phyloP scores from a whole-genome alignment of 331 rosid genomes.

The Acacia concinna region DNA sequence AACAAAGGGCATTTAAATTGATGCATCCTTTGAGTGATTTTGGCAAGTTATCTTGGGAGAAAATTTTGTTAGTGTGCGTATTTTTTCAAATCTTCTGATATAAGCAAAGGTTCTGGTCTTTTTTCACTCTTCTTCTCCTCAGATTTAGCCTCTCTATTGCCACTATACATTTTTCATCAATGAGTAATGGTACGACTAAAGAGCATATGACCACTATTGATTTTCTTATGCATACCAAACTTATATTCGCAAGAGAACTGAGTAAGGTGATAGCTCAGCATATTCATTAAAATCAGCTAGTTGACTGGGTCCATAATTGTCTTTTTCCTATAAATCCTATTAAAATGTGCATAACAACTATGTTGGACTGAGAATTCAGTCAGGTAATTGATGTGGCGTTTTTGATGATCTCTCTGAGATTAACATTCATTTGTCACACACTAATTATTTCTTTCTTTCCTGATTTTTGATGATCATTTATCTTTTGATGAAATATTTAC shows the following conservation, averaged over 20 bases:
- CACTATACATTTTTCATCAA: not conserved
- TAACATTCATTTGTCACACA: constrained; percentile 3
- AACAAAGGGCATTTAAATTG: not conserved
- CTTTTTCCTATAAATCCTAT: not conserved
- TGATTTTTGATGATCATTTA: constrained; percentile 3
- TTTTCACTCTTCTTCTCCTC: not conserved
- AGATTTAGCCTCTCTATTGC: not conserved
- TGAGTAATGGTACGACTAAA: not conserved
- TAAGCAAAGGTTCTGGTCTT: not conserved
- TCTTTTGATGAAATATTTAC: constrained; percentile 21
- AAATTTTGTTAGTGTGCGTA: not conserved
- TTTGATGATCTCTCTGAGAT: constrained; percentile 13
- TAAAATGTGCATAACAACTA: not conserved
- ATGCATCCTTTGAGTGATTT: not conserved
- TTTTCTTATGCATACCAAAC: not conserved
- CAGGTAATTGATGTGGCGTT: constrained; percentile 6
- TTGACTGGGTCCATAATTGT: constrained; percentile 3
- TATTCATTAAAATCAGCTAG: not conserved
- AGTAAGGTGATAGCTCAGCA: not conserved
- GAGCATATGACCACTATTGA: not conserved
- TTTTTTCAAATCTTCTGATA: not conserved
- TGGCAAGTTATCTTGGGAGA: not conserved
- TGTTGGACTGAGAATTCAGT: not conserved
- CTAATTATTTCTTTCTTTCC: not conserved
- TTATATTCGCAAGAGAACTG: not conserved